These are phyloP conservation scores for Colletotrichum horii DNA, from an alignment of 2,329 filamentous ascomycete genomes.

Conservation along the genomic window DNA sequence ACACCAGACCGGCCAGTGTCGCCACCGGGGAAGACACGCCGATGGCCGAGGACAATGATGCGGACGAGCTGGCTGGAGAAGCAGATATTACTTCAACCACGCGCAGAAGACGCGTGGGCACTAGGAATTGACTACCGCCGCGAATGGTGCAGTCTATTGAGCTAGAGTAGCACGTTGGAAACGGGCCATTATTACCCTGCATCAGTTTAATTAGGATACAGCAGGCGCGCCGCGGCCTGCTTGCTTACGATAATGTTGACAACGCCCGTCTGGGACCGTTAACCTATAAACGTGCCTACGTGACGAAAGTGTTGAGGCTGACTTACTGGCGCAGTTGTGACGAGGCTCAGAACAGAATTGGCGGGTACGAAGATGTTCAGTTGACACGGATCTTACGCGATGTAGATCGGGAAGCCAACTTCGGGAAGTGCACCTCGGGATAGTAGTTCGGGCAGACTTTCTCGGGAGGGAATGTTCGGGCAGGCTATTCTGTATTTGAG, in stretches of 20 bases:
- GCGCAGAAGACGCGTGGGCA: conserved; percentile 41
- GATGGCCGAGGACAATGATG: conserved; percentile 47
- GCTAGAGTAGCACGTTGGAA: background rate
- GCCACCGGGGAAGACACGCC: conserved; percentile 46
- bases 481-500: background rate
- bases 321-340: background rate
- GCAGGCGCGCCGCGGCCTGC: background rate
- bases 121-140: conserved; percentile 34
- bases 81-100: conserved; percentile 35
- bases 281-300: background rate
- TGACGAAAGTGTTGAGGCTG: background rate
- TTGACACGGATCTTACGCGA: background rate
- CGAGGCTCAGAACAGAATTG: background rate
- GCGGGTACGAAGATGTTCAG: background rate
- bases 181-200: background rate
- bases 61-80: conserved; percentile 50
- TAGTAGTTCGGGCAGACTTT: background rate
- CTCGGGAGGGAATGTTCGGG: background rate
- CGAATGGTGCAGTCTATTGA: background rate
- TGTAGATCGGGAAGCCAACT: background rate
- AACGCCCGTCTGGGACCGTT: background rate
- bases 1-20: conserved; percentile 39
- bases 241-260: background rate
- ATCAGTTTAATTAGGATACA: background rate
- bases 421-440: background rate